Evolutionary conservation across 331 rosid species (phyloP).

Genomic region (Prunus yedoensis): DNA sequence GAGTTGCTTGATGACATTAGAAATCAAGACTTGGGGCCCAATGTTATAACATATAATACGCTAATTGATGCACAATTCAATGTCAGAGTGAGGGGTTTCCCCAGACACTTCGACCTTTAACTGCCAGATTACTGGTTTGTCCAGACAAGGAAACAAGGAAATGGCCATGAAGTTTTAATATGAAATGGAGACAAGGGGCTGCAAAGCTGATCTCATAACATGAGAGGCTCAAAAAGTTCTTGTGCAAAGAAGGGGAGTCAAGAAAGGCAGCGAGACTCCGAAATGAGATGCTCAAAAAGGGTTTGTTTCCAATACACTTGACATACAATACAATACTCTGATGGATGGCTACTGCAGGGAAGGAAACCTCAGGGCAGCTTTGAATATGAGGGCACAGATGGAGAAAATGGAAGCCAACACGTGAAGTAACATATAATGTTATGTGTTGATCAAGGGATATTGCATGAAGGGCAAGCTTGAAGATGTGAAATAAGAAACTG

Average conservation of each 20-base stretch:
- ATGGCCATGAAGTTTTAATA: conserved; percentile 25
- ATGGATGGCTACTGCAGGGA: conserved; percentile 42
- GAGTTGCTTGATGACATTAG: conserved; percentile 35
- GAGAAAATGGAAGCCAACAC: conserved; percentile 41
- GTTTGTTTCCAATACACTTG: conserved; percentile 34
- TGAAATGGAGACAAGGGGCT: conserved; percentile 30
- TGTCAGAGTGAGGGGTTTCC: conserved; percentile 31
- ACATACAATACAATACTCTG: conserved; percentile 28
- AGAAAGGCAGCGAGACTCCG: conserved; percentile 35
- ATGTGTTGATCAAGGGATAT: conserved; percentile 36
- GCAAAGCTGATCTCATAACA: conserved; percentile 31
- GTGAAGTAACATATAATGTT: conserved; percentile 25
- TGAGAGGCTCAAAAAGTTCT: neutral
- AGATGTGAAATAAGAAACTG: conserved; percentile 31
- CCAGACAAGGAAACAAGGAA: conserved; percentile 34
- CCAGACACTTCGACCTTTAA: conserved; percentile 33
- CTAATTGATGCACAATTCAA: conserved; percentile 30
- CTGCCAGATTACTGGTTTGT: conserved; percentile 34
- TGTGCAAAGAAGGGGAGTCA: conserved; percentile 35
- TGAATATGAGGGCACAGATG: conserved; percentile 36
- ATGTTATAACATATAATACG: conserved; percentile 23
- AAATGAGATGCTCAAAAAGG: conserved; percentile 22
- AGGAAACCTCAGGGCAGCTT: conserved; percentile 37
- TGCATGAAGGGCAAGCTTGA: conserved; percentile 37
- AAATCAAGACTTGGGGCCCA: conserved; percentile 29